Percentiles rank a stretch among this genome's conserved stretches.
Conservation (phyloP, 768 basidiomycete genomes). For the Epithele typhae region DNA sequence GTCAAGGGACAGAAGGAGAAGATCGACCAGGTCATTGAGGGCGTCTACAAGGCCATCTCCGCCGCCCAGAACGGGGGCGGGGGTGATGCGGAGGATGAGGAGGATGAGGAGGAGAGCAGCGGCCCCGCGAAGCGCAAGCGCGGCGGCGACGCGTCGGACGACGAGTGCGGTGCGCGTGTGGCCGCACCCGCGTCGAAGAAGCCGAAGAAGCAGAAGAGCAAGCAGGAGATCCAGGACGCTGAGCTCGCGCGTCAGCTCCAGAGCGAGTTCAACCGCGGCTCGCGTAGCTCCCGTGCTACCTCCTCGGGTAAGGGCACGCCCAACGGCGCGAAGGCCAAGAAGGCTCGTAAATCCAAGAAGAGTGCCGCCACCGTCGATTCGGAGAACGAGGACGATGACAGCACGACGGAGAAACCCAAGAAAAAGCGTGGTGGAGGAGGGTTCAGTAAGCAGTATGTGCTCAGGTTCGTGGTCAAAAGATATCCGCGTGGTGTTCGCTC, state of each 20-base stretch:
- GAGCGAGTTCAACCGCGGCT: conserved; percentile 37
- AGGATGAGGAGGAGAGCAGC: conserved; percentile 18
- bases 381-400: conserved; percentile 31
- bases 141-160: conserved; percentile 16
- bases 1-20: conserved; percentile 64
- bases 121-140: conserved; percentile 18
- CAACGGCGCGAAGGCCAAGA: conserved; percentile 31
- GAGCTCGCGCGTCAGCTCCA: conserved; percentile 42
- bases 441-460: conserved; percentile 69
- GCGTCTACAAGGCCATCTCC: conserved; percentile 59
- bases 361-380: conserved; percentile 30
- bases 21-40: conserved; percentile 65
- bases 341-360: conserved; percentile 24
- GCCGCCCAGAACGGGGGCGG: conserved; percentile 14
- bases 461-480: conserved; percentile 57
- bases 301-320: conserved; percentile 16
- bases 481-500: not conserved
- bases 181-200: conserved; percentile 20
- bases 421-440: conserved; percentile 48
- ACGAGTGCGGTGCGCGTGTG: not conserved
- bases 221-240: conserved; percentile 32
- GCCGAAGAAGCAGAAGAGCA: conserved; percentile 19
- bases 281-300: conserved; percentile 26
- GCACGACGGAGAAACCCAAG: conserved; percentile 35
- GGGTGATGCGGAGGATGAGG: conserved; percentile 8